Conservation (phyloP, 148 eudicot genomes). For the Vaccinium corymbosum region DNA sequence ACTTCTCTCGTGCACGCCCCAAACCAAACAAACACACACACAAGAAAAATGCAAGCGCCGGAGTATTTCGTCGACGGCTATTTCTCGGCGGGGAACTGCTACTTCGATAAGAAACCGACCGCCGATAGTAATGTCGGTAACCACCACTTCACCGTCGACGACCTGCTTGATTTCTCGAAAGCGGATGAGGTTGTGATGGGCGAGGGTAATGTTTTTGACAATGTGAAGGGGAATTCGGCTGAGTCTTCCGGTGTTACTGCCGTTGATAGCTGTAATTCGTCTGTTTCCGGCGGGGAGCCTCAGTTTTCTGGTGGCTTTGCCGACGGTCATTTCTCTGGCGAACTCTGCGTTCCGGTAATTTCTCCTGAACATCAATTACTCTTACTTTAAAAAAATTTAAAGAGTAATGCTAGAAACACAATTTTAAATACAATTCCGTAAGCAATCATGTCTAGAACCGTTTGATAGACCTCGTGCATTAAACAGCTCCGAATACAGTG, state of each 20-base stretch:
- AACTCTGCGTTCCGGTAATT: constrained; percentile 87
- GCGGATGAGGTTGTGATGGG: constrained; percentile 64
- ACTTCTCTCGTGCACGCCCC: constrained; percentile 12
- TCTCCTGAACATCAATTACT: not conserved
- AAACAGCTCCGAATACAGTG: too few species aligned
- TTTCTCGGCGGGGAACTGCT: not conserved
- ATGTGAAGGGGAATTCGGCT: constrained; percentile 42
- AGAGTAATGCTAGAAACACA: too few species aligned
- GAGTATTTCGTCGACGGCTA: constrained; percentile 37
- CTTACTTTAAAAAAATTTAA: too few species aligned
- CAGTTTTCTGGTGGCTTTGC: constrained; percentile 44
- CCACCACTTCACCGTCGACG: constrained; percentile 45
- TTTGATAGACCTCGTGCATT: too few species aligned
- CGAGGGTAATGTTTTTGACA: constrained; percentile 52
- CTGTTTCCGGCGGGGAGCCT: constrained; percentile 50
- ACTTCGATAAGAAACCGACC: constrained; percentile 14
- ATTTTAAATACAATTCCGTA: too few species aligned
- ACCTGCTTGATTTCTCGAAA: constrained; percentile 64
- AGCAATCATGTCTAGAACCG: too few species aligned
- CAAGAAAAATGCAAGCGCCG: constrained; percentile 39
- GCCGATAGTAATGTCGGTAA: not conserved
- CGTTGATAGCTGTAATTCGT: constrained; percentile 75
- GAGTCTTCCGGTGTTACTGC: constrained; percentile 55
- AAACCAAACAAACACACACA: not conserved
- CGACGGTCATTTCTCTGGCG: constrained; percentile 67